Conservation (phyloP, 768 basidiomycete species). For the Myochromella boudieri region DNA sequence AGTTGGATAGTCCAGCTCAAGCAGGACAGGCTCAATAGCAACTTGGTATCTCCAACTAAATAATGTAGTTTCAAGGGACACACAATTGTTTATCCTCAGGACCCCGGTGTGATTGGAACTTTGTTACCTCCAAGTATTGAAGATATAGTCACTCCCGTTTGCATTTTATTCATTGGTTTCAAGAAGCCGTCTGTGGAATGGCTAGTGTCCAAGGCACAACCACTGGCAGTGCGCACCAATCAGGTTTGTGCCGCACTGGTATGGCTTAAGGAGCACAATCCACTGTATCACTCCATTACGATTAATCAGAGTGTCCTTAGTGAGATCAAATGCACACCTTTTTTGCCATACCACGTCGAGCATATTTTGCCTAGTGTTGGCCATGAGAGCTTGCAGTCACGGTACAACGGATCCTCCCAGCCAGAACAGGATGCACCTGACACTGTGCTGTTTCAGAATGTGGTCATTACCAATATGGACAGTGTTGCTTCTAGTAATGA, state of each 20-base stretch:
- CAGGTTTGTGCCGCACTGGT: not conserved
- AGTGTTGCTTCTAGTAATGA: constrained; percentile 2
- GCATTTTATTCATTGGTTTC: constrained; percentile 40
- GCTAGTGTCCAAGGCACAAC: constrained; percentile 10
- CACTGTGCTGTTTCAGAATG: not conserved
- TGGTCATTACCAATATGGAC: constrained; percentile 4
- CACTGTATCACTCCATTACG: not conserved
- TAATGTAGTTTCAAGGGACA: too few relatives aligned
- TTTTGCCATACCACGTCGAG: constrained; percentile 11
- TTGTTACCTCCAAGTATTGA: constrained; percentile 35
- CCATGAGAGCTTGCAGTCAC: not conserved
- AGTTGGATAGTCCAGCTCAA: too few relatives aligned
- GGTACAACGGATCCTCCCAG: constrained; percentile 4
- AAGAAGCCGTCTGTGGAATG: constrained; percentile 23
- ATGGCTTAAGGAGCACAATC: not conserved
- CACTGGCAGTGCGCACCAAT: not conserved
- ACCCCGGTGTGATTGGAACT: constrained; percentile 22
- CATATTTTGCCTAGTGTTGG: not conserved
- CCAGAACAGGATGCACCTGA: too few relatives aligned
- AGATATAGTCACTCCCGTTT: constrained; percentile 34
- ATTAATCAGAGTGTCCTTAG: constrained; percentile 5
- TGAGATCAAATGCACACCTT: not conserved
- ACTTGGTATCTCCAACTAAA: too few relatives aligned
- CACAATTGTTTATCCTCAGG: constrained; percentile 40
- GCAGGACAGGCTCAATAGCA: too few relatives aligned